These are phyloP conservation scores for Globisporangium paddicum DNA, from an alignment of 352 stramenopile genomes.

Conservation along the genomic window DNA sequence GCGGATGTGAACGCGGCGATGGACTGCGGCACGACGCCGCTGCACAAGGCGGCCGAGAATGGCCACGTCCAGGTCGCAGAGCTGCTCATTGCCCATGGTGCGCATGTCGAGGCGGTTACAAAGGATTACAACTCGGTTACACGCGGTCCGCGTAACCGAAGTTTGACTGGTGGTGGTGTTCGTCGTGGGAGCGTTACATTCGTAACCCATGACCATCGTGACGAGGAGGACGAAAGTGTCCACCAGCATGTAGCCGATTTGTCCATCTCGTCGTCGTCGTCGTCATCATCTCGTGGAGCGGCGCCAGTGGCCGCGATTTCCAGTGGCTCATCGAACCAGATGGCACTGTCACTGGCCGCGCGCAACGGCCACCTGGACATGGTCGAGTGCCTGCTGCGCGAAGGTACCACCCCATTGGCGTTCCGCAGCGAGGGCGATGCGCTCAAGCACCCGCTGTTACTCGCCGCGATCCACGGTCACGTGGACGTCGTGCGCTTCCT, in stretches of 20 bases:
- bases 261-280: not conserved
- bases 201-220: not conserved
- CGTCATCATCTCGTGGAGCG: constrained; percentile 7
- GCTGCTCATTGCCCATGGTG: constrained; percentile 40
- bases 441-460: constrained; percentile 32
- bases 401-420: not conserved
- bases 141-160: constrained; percentile 11
- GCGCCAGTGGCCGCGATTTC: not conserved
- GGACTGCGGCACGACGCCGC: constrained; percentile 37
- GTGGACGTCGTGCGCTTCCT: constrained; percentile 42
- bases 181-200: constrained; percentile 10
- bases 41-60: constrained; percentile 50
- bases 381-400: constrained; percentile 36
- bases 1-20: constrained; percentile 49
- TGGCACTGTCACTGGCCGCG: constrained; percentile 40
- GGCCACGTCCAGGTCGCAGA: constrained; percentile 46
- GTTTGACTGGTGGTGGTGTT: not conserved
- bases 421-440: constrained; percentile 11
- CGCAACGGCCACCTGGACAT: constrained; percentile 51
- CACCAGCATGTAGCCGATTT: not conserved
- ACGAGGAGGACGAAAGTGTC: not conserved
- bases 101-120: constrained; percentile 55
- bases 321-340: constrained; percentile 17
- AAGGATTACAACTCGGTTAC: constrained; percentile 37
- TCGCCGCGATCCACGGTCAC: constrained; percentile 38